phyloP scores from a whole-genome alignment of 208 protist genomes.

The Trichomonas vaginalis region DNA sequence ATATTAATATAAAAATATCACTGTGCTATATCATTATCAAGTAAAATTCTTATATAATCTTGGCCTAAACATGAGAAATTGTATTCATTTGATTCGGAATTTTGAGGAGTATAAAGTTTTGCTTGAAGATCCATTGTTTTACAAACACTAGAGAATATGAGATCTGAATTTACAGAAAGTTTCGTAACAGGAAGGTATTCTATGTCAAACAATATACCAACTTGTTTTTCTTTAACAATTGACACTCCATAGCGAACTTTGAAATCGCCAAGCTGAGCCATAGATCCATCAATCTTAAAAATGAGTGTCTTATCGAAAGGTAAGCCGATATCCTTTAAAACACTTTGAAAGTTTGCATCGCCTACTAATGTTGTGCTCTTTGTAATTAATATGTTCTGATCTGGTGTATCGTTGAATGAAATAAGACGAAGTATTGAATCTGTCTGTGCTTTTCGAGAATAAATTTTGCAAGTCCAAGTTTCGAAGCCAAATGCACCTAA shows the following conservation, averaged over 20 bases:
- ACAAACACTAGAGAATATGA: not conserved
- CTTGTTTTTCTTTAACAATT: not conserved
- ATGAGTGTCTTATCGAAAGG: not conserved
- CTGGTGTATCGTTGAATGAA: not conserved
- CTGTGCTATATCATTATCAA: not conserved
- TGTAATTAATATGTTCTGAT: not conserved
- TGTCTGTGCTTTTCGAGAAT: not conserved
- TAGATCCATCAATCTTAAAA: not conserved
- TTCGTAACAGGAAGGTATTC: not conserved
- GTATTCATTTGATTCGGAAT: not conserved
- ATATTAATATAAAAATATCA: not conserved
- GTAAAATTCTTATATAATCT: not conserved
- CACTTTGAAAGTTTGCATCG: not conserved
- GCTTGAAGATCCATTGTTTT: not conserved
- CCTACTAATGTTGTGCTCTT: not conserved
- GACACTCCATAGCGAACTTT: not conserved
- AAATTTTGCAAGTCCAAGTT: not conserved
- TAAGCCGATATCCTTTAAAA: not conserved
- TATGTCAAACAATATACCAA: constrained; percentile 5
- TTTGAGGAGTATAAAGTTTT: not conserved
- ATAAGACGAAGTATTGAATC: not conserved
- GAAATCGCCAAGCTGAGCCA: not conserved
- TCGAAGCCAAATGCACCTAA: not conserved
- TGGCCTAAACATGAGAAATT: not conserved
- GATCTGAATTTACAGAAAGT: not conserved